These are phyloP conservation scores for Rosellinia necatrix DNA, from an alignment of 2,329 filamentous ascomycete genomes.

Conservation along the genomic window DNA sequence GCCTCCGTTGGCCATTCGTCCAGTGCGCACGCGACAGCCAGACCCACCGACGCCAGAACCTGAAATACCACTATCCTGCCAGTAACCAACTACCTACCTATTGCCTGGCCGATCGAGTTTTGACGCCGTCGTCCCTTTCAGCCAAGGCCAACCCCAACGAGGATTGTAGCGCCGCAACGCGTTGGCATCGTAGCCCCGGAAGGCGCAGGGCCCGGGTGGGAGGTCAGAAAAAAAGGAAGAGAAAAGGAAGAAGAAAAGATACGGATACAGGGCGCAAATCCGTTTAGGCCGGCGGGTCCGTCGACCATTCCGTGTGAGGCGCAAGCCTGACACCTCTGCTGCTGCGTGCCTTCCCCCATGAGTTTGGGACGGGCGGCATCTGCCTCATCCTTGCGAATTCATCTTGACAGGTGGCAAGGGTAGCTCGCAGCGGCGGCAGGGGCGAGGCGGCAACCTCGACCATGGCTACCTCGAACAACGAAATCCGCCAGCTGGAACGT, in stretches of 20 bases:
- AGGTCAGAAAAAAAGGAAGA: too few relatives aligned
- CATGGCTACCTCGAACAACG: constrained; percentile 40
- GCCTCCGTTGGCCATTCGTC: too few relatives aligned
- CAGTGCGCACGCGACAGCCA: background rate
- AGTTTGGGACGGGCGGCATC: constrained; percentile 26
- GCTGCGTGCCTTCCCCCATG: constrained; percentile 37
- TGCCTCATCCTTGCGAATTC: constrained; percentile 29
- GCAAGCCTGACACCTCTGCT: background rate
- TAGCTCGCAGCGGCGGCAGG: background rate
- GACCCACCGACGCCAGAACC: background rate
- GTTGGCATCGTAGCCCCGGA: background rate
- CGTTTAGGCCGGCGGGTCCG: background rate
- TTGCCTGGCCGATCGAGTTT: background rate
- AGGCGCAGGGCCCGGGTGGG: too few relatives aligned
- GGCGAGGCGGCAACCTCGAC: background rate
- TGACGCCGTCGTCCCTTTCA: constrained; percentile 1
- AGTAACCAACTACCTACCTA: background rate
- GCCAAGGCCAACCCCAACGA: background rate
- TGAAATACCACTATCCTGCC: background rate
- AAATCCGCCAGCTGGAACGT: constrained; percentile 52
- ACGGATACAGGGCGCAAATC: background rate
- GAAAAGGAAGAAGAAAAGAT: background rate
- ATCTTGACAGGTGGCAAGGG: constrained; percentile 30
- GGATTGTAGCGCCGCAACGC: constrained; percentile 1
- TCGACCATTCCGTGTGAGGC: background rate